Evolutionary conservation across 306 rosid species (phyloP), one percentile per base, ranked within the genome.

Genomic region (Mimosa pudica): DNA sequence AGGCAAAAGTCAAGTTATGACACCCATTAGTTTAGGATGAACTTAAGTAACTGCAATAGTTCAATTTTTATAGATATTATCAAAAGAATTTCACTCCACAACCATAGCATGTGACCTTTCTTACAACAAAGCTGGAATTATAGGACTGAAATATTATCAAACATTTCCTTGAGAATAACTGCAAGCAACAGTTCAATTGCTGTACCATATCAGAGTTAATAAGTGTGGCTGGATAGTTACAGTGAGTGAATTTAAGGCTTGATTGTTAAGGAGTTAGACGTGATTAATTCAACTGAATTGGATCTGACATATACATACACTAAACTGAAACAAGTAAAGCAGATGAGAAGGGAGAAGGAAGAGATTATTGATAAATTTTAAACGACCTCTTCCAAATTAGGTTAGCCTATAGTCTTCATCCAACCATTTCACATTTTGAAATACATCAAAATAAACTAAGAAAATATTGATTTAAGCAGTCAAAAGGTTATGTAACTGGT

Each of bases 1-100:
- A 76, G 33, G 76, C 16, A 41, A 30, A 74, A 35, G 17, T 36
- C 10, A 80, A 70, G 75, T 35, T 66, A 42, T 71, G 71, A 79
- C 62, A 58, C 14, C 45, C 18, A 61, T 6, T 78, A 13, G 69
- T 32, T 69, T 63, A 44, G 70, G 33, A 77, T 58, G 20, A 62
- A 79, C 61, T 41, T 20, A 4, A 32, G n/a, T 20, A 38, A 18
- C 65, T 30, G 67, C 10, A 18, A 82, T 51, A 78, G 20, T 73
- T 71, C 45, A 62, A 13, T 36, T 57, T 49, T 32, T 10, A 67
- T 10, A 47, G 74, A 47, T 20, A 20, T 49, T 10, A 6, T 69
- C 61, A 57, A n/a, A 78, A 78, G 46, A 54, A 52, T 33, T 16
- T n/a, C 66, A 17, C 49, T 2, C 51, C 10, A 33, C 20, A 10